phyloP scores from a whole-genome alignment of 2,329 filamentous ascomycete genomes.

The Juglanconis sp. region DNA sequence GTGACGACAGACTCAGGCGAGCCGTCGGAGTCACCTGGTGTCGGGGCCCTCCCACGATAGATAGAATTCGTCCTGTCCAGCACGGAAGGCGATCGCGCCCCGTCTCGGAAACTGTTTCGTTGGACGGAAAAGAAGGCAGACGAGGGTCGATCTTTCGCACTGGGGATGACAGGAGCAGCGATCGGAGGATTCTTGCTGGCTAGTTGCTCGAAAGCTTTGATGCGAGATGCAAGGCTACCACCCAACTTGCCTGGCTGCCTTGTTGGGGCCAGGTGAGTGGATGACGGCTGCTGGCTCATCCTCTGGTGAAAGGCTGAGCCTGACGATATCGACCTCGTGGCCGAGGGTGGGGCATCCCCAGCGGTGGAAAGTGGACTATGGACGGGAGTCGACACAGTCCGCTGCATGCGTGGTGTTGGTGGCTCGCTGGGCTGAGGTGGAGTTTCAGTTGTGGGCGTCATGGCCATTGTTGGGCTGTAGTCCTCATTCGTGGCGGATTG shows the following conservation, averaged over 20 bases:
- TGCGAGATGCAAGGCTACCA: conserved; percentile 88
- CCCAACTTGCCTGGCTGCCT: conserved; percentile 79
- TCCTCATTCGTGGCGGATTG: conserved; percentile 78
- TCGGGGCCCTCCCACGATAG: conserved; percentile 30
- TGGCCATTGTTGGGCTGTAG: conserved; percentile 72
- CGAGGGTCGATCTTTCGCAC: conserved; percentile 39
- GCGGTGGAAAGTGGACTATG: conserved; percentile 44
- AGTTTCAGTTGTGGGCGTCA: conserved; percentile 20
- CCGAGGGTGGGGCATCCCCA: conserved; percentile 42
- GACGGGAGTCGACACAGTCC: conserved; percentile 49
- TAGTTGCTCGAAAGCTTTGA: conserved; percentile 86
- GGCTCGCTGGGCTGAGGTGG: conserved; percentile 26
- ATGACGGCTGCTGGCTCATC: conserved; percentile 48
- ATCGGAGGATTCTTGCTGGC: conserved; percentile 38
- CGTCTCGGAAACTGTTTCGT: conserved; percentile 39
- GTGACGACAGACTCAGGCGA: conserved; percentile 41
- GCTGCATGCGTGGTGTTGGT: conserved; percentile 33
- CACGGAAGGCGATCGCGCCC: conserved; percentile 43
- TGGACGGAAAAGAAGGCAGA: conserved; percentile 59
- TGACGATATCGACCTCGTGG: conserved; percentile 53
- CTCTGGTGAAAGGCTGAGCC: conserved; percentile 55
- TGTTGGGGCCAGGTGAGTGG: conserved; percentile 46
- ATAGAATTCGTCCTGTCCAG: conserved; percentile 42
- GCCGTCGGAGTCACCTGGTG: conserved; percentile 41
- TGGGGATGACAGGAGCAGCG: conserved; percentile 16